phyloP scores from a whole-genome alignment of 257 asterid species.

The Paulownia fortunei region DNA sequence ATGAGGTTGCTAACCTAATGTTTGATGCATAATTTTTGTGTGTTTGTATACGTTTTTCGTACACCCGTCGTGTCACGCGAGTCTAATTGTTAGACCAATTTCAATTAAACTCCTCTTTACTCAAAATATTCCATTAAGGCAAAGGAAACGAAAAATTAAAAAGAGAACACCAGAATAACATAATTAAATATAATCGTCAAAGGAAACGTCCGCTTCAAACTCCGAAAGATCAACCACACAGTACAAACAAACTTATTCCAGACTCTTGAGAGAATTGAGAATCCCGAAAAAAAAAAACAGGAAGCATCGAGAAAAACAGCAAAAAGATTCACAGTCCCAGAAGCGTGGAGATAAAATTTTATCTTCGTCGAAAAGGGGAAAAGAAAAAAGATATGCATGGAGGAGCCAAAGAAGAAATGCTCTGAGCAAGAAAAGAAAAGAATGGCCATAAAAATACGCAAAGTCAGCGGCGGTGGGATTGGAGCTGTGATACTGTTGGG shows the following conservation, averaged over 20 bases:
- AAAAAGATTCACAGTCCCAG: not conserved
- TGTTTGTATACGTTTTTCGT: no score
- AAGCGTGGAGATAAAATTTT: not conserved
- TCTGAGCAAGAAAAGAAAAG: constrained; percentile 26
- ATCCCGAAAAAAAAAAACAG: not conserved
- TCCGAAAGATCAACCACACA: constrained; percentile 21
- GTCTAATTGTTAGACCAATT: no score
- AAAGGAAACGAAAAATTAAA: no score
- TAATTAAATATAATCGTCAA: no score
- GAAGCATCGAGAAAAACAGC: not conserved
- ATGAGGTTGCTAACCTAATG: no score
- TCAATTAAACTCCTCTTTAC: no score
- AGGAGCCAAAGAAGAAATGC: not conserved
- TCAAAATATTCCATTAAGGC: no score
- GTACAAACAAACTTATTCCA: not conserved
- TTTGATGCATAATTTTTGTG: no score
- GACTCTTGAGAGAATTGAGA: not conserved
- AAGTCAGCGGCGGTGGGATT: constrained; percentile 33
- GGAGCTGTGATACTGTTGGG: constrained; percentile 45
- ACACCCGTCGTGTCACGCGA: no score
- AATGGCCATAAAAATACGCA: constrained; percentile 23
- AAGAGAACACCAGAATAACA: not conserved
- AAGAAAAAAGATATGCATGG: not conserved
- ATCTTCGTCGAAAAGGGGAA: not conserved
- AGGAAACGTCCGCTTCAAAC: constrained; percentile 25